A percentile compares a stretch with the other conserved stretches of the same genome.
Evolutionary conservation across 176 grass and related monocot species (phyloP).

Genomic region (Bolboschoenus planiculmis): DNA sequence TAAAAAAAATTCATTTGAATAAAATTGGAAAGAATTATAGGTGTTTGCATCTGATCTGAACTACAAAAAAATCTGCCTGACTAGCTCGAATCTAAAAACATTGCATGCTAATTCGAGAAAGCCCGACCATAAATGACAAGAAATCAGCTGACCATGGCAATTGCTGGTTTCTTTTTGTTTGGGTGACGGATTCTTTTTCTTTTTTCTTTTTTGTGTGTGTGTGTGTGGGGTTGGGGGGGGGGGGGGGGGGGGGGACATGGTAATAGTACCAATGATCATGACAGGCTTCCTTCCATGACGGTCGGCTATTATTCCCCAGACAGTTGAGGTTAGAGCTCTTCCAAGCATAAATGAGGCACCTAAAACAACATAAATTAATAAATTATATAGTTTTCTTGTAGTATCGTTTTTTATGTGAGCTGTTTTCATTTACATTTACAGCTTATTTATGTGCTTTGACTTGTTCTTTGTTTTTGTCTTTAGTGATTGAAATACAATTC

Average conservation of each 20-base stretch:
- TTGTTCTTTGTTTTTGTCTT: background rate
- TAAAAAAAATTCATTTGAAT: background rate
- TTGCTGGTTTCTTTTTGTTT: too few species aligned
- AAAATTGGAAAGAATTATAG: background rate
- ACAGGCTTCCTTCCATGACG: slow-evolving; percentile 78
- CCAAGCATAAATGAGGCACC: slow-evolving; percentile 92
- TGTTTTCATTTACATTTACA: background rate
- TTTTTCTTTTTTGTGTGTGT: too few species aligned
- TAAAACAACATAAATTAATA: slow-evolving; percentile 34
- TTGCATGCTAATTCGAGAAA: background rate
- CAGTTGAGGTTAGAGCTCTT: slow-evolving; percentile 70
- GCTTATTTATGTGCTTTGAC: background rate
- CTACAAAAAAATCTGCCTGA: background rate
- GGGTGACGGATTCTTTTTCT: too few species aligned
- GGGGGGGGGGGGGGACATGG: slow-evolving; percentile 28
- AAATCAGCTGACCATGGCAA: too few species aligned
- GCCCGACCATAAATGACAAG: background rate
- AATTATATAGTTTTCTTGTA: too few species aligned
- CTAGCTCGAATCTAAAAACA: background rate
- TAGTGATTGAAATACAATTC: too few species aligned
- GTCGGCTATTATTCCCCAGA: slow-evolving; percentile 72
- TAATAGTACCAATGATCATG: slow-evolving; percentile 51
- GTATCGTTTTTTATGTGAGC: background rate
- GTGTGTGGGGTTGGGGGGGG: background rate
- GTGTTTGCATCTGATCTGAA: background rate